A percentile compares a stretch with the other conserved stretches of the same genome.
phyloP scores from a whole-genome alignment of 1,284 basidiomycete genomes.

The Moniliophthora roreri region DNA sequence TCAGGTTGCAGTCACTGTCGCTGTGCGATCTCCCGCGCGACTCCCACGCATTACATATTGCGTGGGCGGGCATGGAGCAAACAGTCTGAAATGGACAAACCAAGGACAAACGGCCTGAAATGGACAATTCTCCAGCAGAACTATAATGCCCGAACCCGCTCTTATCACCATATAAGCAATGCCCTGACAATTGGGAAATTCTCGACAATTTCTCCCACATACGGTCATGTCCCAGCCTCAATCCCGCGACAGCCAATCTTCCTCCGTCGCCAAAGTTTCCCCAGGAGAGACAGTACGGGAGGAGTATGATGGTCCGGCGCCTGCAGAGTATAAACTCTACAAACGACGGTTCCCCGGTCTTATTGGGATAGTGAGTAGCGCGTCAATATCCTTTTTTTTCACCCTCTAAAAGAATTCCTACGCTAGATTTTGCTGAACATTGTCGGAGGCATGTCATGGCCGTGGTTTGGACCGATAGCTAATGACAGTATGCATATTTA shows the following conservation, averaged over 20 bases:
- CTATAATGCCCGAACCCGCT: no score
- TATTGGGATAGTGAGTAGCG: conserved; percentile 51
- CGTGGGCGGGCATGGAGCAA: no score
- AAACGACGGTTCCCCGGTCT: conserved; percentile 65
- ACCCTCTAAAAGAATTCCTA: not conserved
- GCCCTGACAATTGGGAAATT: no score
- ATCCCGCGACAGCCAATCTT: not conserved
- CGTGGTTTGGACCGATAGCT: conserved; percentile 78
- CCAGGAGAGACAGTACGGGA: not conserved
- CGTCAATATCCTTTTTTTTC: not conserved
- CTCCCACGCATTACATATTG: no score
- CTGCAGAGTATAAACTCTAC: conserved; percentile 57
- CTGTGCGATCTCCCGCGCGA: no score
- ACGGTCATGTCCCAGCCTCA: no score
- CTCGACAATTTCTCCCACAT: no score
- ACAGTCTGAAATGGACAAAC: no score
- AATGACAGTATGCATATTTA: conserved; percentile 54
- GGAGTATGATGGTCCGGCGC: not conserved
- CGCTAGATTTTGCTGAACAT: conserved; percentile 59
- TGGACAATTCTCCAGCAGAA: no score
- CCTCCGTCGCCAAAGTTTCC: not conserved
- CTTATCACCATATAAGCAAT: no score
- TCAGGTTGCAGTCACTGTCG: no score
- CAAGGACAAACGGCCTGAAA: no score
- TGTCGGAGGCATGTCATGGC: conserved; percentile 61